Evolutionary conservation across 176 grass and related monocot genomes (phyloP).

Genomic region (Ensete glaucum): DNA sequence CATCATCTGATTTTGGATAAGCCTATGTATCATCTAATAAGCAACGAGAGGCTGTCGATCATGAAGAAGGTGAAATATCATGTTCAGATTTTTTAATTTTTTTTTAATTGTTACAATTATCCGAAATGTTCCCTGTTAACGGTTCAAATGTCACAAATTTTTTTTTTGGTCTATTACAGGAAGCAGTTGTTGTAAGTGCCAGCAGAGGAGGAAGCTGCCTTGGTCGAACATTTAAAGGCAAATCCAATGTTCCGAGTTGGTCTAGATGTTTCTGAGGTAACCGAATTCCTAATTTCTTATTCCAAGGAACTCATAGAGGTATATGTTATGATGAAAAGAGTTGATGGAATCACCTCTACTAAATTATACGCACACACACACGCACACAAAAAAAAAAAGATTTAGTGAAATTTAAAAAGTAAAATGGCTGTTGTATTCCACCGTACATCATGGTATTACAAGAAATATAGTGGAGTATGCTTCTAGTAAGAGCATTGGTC

Average conservation of each 20-base stretch:
- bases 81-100: neutral
- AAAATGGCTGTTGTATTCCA: no score
- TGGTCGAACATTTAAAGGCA: constrained; percentile 77
- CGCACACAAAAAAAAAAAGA: no score
- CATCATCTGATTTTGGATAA: constrained; percentile 87
- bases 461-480: no score
- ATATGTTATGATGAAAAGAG: no score
- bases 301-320: no score
- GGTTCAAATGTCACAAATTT: neutral
- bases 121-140: neutral
- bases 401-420: no score
- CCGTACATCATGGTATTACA: no score
- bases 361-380: no score
- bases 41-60: constrained; percentile 68
- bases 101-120: neutral
- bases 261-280: constrained; percentile 85
- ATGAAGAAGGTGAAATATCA: constrained; percentile 67
- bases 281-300: no score
- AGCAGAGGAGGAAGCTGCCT: constrained; percentile 72
- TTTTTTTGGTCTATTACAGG: constrained; percentile 24
- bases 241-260: constrained; percentile 94
- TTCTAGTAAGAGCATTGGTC: no score
- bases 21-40: constrained; percentile 95
- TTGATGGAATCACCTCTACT: no score
- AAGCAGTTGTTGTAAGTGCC: constrained; percentile 76